Base-by-base conservation (phyloP, 2,329 filamentous ascomycete genomes). In the Sordariomycetes sp. region DNA sequence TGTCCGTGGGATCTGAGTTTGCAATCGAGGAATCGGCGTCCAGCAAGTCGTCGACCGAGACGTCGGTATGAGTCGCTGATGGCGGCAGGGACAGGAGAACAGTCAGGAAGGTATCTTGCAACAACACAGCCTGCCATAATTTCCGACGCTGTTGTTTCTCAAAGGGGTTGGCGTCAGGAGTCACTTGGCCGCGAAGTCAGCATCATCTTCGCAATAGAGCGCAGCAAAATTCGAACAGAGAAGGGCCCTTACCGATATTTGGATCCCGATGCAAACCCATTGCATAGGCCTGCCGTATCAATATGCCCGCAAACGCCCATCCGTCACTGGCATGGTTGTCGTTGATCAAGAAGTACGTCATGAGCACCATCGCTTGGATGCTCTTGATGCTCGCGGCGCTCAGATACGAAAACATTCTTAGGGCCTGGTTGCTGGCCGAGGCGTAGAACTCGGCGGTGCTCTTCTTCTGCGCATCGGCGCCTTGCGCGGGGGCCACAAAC, bases 271-370 rank as follows among this genome's bases (percentile, higher is more conserved):
- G 82, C 10, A 90, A 56, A 1, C 84, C 82, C 78, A 90, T 83
- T 17, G 84, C 84, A 46, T 87, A 88, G 0, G 83, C 76, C 55
- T 90, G 84, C 18, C 83, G 70, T 42, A 86, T 78, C 16, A 86
- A 56, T 18, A 90, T 79, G 6, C 84, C 84, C 0, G 80, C 81
- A 63, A 87, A 90, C 0, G 82, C 79, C 78, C 83, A 90, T 2
- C 83, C 84, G 50, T 90, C 84, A 0, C 80, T 84, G 4, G 82
- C 82, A 46, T 88, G 83, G 46, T 87, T 87, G 54, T 90, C 83
- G 47, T 90, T 90, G 62, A 88, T 87, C 23, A 90, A 64, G 46
- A 90, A 90, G 50, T 88, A 88, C 0, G 78, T 79, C 39, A 87
- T 77, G 37, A 90, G 58, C 1, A 87, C 79, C 82, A 88, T 88